phyloP scores from a whole-genome alignment of 2,329 filamentous ascomycete species.

The Dactylellina leptospora region DNA sequence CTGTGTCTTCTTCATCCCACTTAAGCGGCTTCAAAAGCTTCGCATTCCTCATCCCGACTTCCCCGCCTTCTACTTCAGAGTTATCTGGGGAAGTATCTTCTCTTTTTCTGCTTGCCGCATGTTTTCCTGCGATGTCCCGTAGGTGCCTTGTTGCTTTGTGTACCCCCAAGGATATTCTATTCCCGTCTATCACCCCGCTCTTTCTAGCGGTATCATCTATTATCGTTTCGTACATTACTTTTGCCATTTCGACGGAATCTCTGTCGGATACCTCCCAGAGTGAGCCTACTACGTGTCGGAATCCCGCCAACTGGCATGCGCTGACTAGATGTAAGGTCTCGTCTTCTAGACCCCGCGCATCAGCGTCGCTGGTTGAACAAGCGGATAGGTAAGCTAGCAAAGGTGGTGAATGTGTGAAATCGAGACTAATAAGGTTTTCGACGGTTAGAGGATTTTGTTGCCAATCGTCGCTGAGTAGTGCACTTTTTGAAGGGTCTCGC shows the following conservation, averaged over 20 bases:
- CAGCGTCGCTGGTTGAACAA: slow-evolving; percentile 16
- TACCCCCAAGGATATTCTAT: neutral
- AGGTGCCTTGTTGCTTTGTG: slow-evolving; percentile 22
- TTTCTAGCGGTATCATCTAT: too few relatives aligned
- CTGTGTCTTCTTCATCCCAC: neutral
- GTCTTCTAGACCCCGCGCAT: neutral
- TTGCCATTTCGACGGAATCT: slow-evolving; percentile 53
- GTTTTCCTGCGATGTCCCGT: neutral
- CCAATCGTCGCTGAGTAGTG: slow-evolving; percentile 54
- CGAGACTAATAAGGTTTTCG: neutral
- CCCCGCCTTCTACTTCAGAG: neutral
- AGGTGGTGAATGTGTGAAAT: neutral
- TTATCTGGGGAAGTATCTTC: neutral
- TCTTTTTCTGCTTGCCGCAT: neutral
- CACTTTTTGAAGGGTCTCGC: slow-evolving; percentile 58
- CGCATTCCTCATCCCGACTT: neutral
- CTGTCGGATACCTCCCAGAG: slow-evolving; percentile 60
- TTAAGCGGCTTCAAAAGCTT: neutral
- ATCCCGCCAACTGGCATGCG: slow-evolving; percentile 18
- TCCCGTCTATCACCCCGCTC: neutral
- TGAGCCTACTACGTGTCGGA: slow-evolving; percentile 58
- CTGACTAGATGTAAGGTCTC: slow-evolving; percentile 5
- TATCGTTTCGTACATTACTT: slow-evolving; percentile 14
- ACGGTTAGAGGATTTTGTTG: slow-evolving; percentile 2
- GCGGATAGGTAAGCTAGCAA: slow-evolving; percentile 22